Conservation (phyloP, 805 yeast species). For the Candida gorgasii region DNA sequence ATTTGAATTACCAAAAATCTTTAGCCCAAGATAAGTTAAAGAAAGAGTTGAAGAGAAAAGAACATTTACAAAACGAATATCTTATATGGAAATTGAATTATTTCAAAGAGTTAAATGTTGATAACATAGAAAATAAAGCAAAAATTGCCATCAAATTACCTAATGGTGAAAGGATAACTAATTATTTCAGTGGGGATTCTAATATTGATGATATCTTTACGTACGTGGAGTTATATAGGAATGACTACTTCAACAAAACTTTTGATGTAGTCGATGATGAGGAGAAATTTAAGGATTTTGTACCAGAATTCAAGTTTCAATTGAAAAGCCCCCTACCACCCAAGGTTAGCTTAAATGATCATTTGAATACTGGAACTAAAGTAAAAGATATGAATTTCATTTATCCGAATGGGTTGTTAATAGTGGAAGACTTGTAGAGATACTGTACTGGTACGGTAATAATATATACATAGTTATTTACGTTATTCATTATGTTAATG, state of each 20-base stretch:
- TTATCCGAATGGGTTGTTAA: slow-evolving; percentile 52
- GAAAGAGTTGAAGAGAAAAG: slow-evolving; percentile 27
- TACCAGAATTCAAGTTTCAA: slow-evolving; percentile 29
- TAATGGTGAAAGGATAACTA: slow-evolving; percentile 56
- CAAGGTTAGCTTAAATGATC: slow-evolving; percentile 28
- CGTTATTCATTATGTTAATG: neutral
- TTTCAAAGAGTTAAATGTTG: slow-evolving; percentile 21
- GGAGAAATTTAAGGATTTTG: slow-evolving; percentile 23
- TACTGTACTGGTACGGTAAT: slow-evolving; percentile 3
- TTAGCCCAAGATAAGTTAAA: slow-evolving; percentile 65
- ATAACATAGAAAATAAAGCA: slow-evolving; percentile 34
- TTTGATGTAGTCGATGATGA: slow-evolving; percentile 23
- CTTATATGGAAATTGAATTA: slow-evolving; percentile 28
- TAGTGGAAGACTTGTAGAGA: slow-evolving; percentile 47
- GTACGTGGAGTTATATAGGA: slow-evolving; percentile 37
- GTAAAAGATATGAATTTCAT: slow-evolving; percentile 61
- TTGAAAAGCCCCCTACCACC: slow-evolving; percentile 43
- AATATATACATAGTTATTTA: slow-evolving; percentile 1
- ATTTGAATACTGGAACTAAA: slow-evolving; percentile 32
- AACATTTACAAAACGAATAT: slow-evolving; percentile 39
- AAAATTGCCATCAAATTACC: slow-evolving; percentile 70
- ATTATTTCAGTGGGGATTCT: slow-evolving; percentile 30
- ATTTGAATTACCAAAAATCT: slow-evolving; percentile 71
- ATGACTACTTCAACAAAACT: slow-evolving; percentile 38
- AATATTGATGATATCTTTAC: slow-evolving; percentile 33